Conservation (phyloP, 495 filamentous ascomycete species). For the Podospora pseudocomata region DNA sequence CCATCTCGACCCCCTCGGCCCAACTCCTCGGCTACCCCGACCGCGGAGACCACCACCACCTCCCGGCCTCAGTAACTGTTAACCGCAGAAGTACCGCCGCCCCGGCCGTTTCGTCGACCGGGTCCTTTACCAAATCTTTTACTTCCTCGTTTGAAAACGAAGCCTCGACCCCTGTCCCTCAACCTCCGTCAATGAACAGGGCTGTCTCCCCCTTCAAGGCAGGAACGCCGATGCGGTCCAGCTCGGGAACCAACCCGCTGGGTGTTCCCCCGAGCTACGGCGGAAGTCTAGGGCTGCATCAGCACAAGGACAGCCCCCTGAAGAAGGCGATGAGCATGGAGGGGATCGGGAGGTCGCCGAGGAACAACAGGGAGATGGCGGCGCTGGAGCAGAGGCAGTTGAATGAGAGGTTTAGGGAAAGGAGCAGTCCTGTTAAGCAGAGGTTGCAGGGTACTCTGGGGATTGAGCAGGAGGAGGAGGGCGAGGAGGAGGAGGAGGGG, state of each 20-base stretch:
- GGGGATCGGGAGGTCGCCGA: constrained; percentile 44
- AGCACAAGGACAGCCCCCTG: constrained; percentile 75
- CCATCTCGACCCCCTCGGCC: background rate
- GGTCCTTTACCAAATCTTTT: background rate
- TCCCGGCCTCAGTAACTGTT: background rate
- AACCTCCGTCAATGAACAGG: background rate
- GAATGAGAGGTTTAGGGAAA: constrained; percentile 30
- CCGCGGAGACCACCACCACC: background rate
- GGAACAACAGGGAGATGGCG: constrained; percentile 54
- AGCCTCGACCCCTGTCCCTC: background rate
- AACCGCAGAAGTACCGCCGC: background rate
- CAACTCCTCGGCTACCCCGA: background rate
- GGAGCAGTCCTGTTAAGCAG: constrained; percentile 28
- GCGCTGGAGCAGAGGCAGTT: constrained; percentile 43
- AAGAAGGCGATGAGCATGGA: constrained; percentile 57
- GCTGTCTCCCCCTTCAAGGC: constrained; percentile 1
- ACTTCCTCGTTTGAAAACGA: background rate
- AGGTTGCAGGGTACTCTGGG: background rate
- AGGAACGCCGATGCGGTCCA: background rate
- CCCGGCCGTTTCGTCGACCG: background rate
- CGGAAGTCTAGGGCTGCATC: constrained; percentile 75
- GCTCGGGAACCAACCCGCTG: background rate
- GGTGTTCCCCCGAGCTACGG: constrained; percentile 41
- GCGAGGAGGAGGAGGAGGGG: constrained; percentile 12
- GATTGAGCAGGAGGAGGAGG: background rate